Base-by-base conservation (phyloP, 805 yeast genomes). In the Yamadazyma sp. region DNA sequence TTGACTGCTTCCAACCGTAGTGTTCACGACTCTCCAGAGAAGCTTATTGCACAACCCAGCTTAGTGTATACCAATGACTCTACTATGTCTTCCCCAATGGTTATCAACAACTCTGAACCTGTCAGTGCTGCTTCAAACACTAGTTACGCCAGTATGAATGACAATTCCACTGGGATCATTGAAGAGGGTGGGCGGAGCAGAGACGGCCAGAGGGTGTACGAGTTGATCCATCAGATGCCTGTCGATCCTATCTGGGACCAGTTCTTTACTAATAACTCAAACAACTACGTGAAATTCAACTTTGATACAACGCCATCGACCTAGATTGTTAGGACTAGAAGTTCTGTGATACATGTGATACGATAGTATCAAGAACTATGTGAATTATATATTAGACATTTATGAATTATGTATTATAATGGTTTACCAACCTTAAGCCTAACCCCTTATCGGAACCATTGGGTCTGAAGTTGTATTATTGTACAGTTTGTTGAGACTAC, bases 191-290 rank as follows among this genome's bases (percentile, higher is more conserved):
- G 20, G 11, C 5, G 20, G 12, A 5, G 11, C 4, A 60, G 50
- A 26, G 87, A 82, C 44, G 82, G 81, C 4, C 72, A 70, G 43
- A 63, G 68, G 35, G 71, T 80, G 14, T 77, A 70, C 51, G 84
- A 80, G 48, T 60, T 82, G 64, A 72, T 82, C 43, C 75, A 71
- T 49, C 82, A 76, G 52, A 74, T 80, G 32, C 80, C 84, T 3
- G 71, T 77, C 2, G 87, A 81, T 38, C 67, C 79, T 17, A 79
- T 82, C 22, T 81, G 87, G 84, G 86, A 79, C 36, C 84, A 78
- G 47, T 76, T 77, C 47, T 78, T 80, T 52, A 60, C 73, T 29
- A 40, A 26, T 23, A 25, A 27, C 12, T 5, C 40, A 26, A 37
- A 25, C 23, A 11, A 38, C 31, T 16, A 11, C 28, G 27, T 13